Evolutionary conservation across 495 filamentous ascomycete species (phyloP).

Genomic region (Aspergillus carlsbadensis): DNA sequence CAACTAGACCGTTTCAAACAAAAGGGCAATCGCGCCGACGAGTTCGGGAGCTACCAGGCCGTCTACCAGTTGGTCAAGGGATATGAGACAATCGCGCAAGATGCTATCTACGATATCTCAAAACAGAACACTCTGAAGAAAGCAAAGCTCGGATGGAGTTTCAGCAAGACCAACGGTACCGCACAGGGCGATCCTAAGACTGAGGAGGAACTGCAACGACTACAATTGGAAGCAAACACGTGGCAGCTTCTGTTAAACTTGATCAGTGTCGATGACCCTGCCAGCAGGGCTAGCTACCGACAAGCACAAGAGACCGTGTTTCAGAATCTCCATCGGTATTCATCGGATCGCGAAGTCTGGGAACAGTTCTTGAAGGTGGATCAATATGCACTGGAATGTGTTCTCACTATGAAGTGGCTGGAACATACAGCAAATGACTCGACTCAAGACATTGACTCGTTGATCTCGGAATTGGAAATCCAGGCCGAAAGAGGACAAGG

Average conservation of each 20-base stretch:
- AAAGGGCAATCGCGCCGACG: constrained; percentile 34
- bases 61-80: constrained; percentile 45
- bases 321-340: constrained; percentile 55
- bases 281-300: constrained; percentile 30
- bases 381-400: constrained; percentile 69
- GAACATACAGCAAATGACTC: constrained; percentile 65
- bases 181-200: constrained; percentile 29
- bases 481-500: constrained; percentile 62
- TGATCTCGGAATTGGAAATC: constrained; percentile 66
- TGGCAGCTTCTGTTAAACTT: constrained; percentile 79
- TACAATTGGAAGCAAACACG: constrained; percentile 76
- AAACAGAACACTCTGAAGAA: constrained; percentile 38
- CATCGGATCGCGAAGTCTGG: constrained; percentile 62
- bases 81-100: constrained; percentile 41
- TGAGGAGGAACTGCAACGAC: constrained; percentile 59
- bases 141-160: constrained; percentile 31
- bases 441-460: constrained; percentile 66
- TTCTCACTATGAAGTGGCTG: constrained; percentile 78
- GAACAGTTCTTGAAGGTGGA: constrained; percentile 62
- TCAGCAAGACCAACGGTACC: constrained; percentile 33
- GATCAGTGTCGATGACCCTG: constrained; percentile 51
- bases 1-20: constrained; percentile 59
- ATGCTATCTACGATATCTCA: constrained; percentile 39
- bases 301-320: constrained; percentile 41
- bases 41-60: constrained; percentile 39